Evolutionary conservation across 192 early-diverging fungal genomes (phyloP).

Genomic region (Entomortierella parvispora): DNA sequence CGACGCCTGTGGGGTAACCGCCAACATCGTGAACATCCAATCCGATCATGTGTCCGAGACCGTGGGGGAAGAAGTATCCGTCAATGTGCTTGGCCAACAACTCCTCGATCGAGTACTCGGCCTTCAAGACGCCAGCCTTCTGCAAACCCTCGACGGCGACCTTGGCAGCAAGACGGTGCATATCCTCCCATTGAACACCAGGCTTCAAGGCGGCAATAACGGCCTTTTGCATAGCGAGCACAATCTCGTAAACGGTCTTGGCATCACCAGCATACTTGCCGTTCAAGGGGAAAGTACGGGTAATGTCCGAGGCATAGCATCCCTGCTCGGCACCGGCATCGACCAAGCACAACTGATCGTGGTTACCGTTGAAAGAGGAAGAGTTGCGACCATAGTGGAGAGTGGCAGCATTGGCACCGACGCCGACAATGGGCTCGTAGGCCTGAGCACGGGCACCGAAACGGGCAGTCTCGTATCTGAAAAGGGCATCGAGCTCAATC

Average conservation of each 20-base stretch:
- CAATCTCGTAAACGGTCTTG: constrained; percentile 84
- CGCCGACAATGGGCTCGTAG: constrained; percentile 88
- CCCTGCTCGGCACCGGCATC: constrained; percentile 87
- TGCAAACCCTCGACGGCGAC: constrained; percentile 75
- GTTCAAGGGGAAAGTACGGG: constrained; percentile 86
- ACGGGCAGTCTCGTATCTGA: constrained; percentile 76
- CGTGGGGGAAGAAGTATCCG: constrained; percentile 91
- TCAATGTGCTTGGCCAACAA: constrained; percentile 74
- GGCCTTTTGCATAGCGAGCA: constrained; percentile 83
- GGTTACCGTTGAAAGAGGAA: constrained; percentile 56
- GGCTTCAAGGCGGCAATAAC: constrained; percentile 76
- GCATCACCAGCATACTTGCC: constrained; percentile 77
- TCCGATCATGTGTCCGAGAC: constrained; percentile 91
- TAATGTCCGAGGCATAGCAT: constrained; percentile 94
- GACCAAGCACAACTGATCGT: constrained; percentile 68
- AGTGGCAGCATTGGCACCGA: constrained; percentile 78
- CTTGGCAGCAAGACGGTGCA: constrained; percentile 80
- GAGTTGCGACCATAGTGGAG: constrained; percentile 89
- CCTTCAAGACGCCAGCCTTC: constrained; percentile 76
- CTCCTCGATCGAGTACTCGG: constrained; percentile 63
- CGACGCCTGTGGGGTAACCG: constrained; percentile 82
- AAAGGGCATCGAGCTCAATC: constrained; percentile 79
- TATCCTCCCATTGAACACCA: constrained; percentile 89
- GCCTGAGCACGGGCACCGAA: constrained; percentile 78
- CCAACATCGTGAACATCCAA: constrained; percentile 94